Conservation (phyloP, 352 stramenopile species). For the Pythium monospermum region DNA sequence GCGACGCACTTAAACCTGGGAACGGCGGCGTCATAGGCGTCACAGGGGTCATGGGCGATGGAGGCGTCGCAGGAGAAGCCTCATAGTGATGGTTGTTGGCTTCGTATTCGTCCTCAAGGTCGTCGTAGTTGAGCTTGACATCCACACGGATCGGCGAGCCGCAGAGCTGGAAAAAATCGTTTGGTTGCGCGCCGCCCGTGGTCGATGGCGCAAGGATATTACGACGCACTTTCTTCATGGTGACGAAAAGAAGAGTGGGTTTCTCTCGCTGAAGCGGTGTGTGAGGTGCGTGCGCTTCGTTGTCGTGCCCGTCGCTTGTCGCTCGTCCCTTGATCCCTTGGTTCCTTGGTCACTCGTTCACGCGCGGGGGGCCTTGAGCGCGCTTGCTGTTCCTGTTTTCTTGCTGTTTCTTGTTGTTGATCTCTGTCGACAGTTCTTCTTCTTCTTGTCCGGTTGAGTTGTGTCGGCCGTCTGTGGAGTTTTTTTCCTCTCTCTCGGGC, state of each 20-base stretch:
- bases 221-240: constrained; percentile 24
- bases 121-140: constrained; percentile 38
- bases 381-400: neutral
- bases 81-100: no score
- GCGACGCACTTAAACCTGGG: neutral
- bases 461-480: no score
- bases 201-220: constrained; percentile 21
- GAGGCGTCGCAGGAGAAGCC: no score
- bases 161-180: constrained; percentile 64
- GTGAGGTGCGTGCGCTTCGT: constrained; percentile 3
- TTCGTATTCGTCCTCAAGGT: constrained; percentile 28
- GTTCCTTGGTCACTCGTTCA: no score
- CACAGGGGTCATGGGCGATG: constrained; percentile 31
- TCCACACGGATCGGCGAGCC: constrained; percentile 74
- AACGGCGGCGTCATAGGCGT: constrained; percentile 24
- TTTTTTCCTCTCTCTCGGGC: no score
- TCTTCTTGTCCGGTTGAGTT: neutral
- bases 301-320: neutral
- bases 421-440: neutral
- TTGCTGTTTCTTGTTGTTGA: neutral
- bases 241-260: no score
- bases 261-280: no score
- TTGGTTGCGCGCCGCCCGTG: constrained; percentile 22
- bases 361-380: neutral
- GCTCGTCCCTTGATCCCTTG: no score